Evolutionary conservation across 2,329 filamentous ascomycete genomes (phyloP).

Genomic region (Metarhizium sp.): DNA sequence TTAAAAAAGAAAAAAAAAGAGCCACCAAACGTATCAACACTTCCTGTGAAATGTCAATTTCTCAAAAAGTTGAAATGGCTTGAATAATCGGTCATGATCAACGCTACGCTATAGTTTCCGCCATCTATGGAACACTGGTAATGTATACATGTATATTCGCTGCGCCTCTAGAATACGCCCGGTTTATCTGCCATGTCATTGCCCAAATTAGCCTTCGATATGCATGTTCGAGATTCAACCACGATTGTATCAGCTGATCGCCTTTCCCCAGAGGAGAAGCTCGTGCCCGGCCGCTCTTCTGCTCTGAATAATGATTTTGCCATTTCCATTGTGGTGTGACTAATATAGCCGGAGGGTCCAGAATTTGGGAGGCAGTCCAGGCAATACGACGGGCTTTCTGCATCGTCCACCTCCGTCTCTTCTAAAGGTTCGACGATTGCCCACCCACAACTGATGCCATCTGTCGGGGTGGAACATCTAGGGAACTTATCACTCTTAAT

Average conservation of each 20-base stretch:
- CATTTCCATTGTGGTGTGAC: neutral
- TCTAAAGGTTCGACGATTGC: conserved; percentile 5
- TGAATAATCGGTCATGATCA: neutral
- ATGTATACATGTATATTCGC: neutral
- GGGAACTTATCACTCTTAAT: neutral
- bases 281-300: neutral
- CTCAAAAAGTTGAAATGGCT: neutral
- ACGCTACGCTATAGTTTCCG: neutral
- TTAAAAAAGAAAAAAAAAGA: neutral
- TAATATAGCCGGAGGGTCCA: neutral
- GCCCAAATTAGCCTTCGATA: neutral
- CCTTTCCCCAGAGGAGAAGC: neutral
- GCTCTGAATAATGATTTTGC: neutral
- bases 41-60: neutral
- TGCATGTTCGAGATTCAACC: neutral
- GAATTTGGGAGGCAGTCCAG: neutral
- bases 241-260: neutral
- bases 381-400: neutral
- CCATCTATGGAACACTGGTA: neutral
- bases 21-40: neutral
- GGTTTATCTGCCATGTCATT: too few species aligned
- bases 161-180: neutral
- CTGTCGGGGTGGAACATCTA: neutral
- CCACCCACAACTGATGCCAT: conserved; percentile 8
- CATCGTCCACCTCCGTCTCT: neutral